Evolutionary conservation across 371 early-diverging fungal species (phyloP), one percentile per base, ranked within the genome.

Genomic region (Lichtheimia corymbifera): DNA sequence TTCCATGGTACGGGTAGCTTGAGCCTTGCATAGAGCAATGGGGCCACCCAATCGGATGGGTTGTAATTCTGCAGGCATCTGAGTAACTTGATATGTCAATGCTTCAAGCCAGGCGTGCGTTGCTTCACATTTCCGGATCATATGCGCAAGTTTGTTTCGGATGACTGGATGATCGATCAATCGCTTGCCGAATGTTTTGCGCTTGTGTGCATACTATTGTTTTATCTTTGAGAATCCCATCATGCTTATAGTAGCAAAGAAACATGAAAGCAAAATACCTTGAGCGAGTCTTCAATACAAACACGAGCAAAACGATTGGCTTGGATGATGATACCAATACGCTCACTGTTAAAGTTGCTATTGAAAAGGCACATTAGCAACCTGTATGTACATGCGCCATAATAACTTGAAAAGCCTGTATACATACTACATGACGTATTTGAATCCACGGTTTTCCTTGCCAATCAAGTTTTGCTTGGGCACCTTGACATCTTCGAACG

Each of bases 261-360:
- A 5, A 30, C 1, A 30, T 30, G 30, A 30, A 30, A 22, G 22
- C 9, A 5, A 20, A 2, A 45, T 66, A 71, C 74, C 71, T 91
- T 91, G 67, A 94, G 69, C 11, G 90, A 79, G 56, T 95, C 95
- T 68, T 93, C 93, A 66, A 88, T 84, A 63, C 93, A 93, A 14
- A 93, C 92, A 67, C 95, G 90, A n/a, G 93, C 86, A 60, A 93
- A 86, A 17, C 94, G 87, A 43, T 76, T 92, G 24, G 93, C 90
- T 72, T 95, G 93, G 71, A 88, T 88, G 35, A 87, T 81, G 55
- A 92, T 90, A 41, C 91, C 91, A 82, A 87, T 75, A 43, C 88
- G 83, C 64, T 92, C 93, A 64, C 87, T 86, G 65, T 92, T 92
- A 57, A 91, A 93, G 77, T 91, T 90, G 56, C 49, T 53, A 17